A percentile compares a stretch with the other conserved stretches of the same genome.
Evolutionary conservation across 176 grass and related monocot species (phyloP).

Genomic region (Oryza australiensis): DNA sequence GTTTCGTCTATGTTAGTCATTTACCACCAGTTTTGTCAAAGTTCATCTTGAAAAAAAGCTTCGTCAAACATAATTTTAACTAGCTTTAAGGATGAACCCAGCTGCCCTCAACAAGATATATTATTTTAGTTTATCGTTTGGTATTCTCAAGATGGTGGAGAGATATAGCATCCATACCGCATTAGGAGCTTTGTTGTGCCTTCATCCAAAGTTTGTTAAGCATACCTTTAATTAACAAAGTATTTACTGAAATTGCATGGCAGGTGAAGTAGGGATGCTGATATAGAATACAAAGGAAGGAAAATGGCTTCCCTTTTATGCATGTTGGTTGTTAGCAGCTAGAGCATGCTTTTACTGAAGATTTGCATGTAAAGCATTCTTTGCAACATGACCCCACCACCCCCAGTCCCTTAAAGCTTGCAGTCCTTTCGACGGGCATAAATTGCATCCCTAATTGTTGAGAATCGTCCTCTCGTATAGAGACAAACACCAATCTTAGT

Average conservation of each 20-base stretch:
- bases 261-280: not conserved
- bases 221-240: not conserved
- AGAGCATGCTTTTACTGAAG: not conserved
- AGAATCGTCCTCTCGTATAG: conserved; percentile 17
- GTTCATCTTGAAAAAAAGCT: not conserved
- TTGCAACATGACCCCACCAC: not conserved
- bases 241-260: not conserved
- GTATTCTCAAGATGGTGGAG: not conserved
- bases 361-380: conserved; percentile 18
- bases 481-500: conserved; percentile 21
- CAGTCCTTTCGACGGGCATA: conserved; percentile 32
- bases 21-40: not conserved
- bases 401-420: conserved; percentile 21
- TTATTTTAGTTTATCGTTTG: not conserved
- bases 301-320: not conserved
- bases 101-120: not conserved
- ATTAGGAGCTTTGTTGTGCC: not conserved
- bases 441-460: not conserved
- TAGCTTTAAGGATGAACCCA: not conserved
- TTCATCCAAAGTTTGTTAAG: not conserved
- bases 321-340: not conserved
- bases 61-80: not conserved
- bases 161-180: not conserved
- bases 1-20: not conserved
- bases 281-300: not conserved